phyloP scores from a whole-genome alignment of 495 filamentous ascomycete genomes.

The Hypoxylon rickii region DNA sequence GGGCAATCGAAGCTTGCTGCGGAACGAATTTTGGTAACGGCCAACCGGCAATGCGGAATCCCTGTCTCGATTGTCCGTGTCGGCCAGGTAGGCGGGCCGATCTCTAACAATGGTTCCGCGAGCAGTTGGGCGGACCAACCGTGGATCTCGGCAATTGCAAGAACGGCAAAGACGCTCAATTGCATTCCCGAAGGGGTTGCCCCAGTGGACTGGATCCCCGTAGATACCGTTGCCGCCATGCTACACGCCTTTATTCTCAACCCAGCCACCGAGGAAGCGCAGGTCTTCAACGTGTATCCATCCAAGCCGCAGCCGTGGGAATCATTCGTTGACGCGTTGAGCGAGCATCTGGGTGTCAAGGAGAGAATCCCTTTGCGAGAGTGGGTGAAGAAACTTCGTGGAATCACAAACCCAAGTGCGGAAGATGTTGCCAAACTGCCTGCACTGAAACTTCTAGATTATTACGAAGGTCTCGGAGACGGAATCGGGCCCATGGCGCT shows the following conservation, averaged over 20 bases:
- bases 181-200: slow-evolving; percentile 10
- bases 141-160: slow-evolving; percentile 32
- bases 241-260: slow-evolving; percentile 25
- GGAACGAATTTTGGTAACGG: slow-evolving; percentile 29
- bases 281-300: slow-evolving; percentile 3
- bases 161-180: slow-evolving; percentile 12
- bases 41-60: slow-evolving; percentile 1
- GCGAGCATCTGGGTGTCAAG: not conserved
- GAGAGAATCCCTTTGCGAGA: slow-evolving; percentile 1
- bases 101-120: slow-evolving; percentile 15
- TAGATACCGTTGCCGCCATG: slow-evolving; percentile 32
- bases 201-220: slow-evolving; percentile 38
- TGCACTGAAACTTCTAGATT: slow-evolving; percentile 10
- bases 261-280: not conserved
- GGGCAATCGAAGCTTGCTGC: slow-evolving; percentile 36
- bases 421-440: slow-evolving; percentile 7
- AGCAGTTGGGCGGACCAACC: slow-evolving; percentile 35
- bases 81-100: slow-evolving; percentile 34
- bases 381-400: slow-evolving; percentile 3
- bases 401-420: slow-evolving; percentile 1
- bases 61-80: slow-evolving; percentile 33
- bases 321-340: not conserved
- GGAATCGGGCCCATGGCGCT: not conserved
- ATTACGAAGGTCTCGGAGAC: not conserved
- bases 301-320: slow-evolving; percentile 8